Conservation (phyloP, 2,329 filamentous ascomycete genomes). For the Boeremia exigua region DNA sequence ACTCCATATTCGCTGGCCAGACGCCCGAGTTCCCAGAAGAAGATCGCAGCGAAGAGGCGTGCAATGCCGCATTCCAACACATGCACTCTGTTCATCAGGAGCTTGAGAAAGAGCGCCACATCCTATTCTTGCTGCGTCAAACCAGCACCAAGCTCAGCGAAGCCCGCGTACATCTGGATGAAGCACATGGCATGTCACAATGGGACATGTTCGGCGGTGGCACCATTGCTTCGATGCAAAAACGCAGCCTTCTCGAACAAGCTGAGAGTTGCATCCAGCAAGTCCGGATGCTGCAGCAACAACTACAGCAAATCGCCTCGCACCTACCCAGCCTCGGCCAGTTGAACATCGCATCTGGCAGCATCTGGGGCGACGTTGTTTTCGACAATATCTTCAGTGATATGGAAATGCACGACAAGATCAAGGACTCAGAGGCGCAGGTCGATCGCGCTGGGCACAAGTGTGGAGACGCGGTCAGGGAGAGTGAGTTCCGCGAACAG, state of each 20-base stretch:
- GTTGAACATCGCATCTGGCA: slow-evolving; percentile 55
- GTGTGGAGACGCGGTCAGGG: slow-evolving; percentile 44
- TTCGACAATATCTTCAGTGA: slow-evolving; percentile 64
- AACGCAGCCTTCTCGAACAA: slow-evolving; percentile 58
- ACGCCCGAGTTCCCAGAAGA: slow-evolving; percentile 44
- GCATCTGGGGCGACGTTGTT: slow-evolving; percentile 59
- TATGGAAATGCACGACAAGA: slow-evolving; percentile 60
- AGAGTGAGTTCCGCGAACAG: slow-evolving; percentile 39
- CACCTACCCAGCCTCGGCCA: slow-evolving; percentile 47
- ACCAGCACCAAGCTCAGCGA: slow-evolving; percentile 28
- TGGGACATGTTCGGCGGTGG: slow-evolving; percentile 61
- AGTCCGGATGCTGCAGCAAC: slow-evolving; percentile 46
- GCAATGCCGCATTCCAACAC: slow-evolving; percentile 20
- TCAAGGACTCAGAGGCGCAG: slow-evolving; percentile 53
- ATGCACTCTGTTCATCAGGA: slow-evolving; percentile 21
- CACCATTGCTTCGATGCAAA: slow-evolving; percentile 59
- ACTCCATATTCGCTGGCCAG: slow-evolving; percentile 40
- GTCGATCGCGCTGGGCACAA: slow-evolving; percentile 26
- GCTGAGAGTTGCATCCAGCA: slow-evolving; percentile 55
- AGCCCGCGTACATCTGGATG: slow-evolving; percentile 27
- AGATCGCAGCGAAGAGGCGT: slow-evolving; percentile 35
- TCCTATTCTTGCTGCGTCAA: slow-evolving; percentile 35
- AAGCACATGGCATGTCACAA: slow-evolving; percentile 33
- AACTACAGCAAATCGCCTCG: slow-evolving; percentile 52
- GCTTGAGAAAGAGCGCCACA: slow-evolving; percentile 35